phyloP scores from a whole-genome alignment of 257 asterid species.

The Eustoma russellianum region DNA sequence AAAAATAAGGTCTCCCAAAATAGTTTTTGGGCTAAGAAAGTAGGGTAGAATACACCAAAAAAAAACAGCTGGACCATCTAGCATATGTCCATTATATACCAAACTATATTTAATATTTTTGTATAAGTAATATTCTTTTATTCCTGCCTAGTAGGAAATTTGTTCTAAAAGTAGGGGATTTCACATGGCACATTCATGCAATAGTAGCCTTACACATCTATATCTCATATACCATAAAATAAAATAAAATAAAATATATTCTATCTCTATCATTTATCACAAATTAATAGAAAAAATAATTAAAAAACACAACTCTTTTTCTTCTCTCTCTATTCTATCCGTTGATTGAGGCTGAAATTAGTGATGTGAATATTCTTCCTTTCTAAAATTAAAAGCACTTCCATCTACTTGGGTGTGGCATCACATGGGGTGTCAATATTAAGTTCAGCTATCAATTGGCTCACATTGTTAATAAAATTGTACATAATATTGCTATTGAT shows the following conservation, averaged over 20 bases:
- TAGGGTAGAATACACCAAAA: background rate
- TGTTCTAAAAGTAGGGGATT: constrained; percentile 10
- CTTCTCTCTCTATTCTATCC: constrained; percentile 2
- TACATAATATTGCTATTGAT: too few relatives aligned
- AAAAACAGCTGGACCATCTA: constrained; percentile 12
- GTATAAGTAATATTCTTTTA: constrained; percentile 2
- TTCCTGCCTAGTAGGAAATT: constrained; percentile 8
- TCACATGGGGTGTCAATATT: constrained; percentile 10
- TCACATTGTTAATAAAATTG: too few relatives aligned
- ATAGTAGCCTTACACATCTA: too few relatives aligned
- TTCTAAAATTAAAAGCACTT: constrained; percentile 3
- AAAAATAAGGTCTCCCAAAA: too few relatives aligned
- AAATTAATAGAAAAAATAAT: too few relatives aligned
- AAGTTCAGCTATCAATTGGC: too few relatives aligned
- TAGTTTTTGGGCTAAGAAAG: background rate
- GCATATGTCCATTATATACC: constrained; percentile 1
- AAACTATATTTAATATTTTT: constrained; percentile 3
- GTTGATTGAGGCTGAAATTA: constrained; percentile 12
- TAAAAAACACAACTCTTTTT: too few relatives aligned
- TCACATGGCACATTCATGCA: constrained; percentile 8
- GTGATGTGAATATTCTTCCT: constrained; percentile 5
- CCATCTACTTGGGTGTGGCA: constrained; percentile 11
- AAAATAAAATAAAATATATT: background rate
- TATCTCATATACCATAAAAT: background rate
- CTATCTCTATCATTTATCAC: too few relatives aligned